Evolutionary conservation across 768 basidiomycete genomes (phyloP), one percentile per base, ranked within the genome.

Genomic region (Chalciporus sphaerocephalus): DNA sequence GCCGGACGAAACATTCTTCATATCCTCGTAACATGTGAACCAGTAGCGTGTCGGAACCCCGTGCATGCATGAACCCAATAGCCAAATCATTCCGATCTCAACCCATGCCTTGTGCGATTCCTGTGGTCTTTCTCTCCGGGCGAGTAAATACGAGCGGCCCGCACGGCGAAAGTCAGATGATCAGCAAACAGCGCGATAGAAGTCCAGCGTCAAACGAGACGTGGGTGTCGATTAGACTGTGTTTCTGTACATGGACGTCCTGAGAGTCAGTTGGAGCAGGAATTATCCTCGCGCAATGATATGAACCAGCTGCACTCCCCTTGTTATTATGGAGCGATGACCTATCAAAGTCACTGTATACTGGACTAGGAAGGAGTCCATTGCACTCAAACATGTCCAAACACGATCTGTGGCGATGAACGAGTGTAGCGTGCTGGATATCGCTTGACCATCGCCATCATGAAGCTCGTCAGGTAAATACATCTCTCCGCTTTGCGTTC

Each of bases 381-480:
- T n/a, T n/a, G n/a, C n/a, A n/a, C n/a, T n/a, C 44, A 60, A 62
- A 62, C 47, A 60, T 28, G 11, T 32, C 40, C 54, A 59, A 62
- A 60, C 13, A 57, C 20, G 38, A 45, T 54, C 40, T 39, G 49
- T 57, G 55, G 51, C 57, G 22, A 44, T 15, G 36, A 23, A 10
- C 24, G 41, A 33, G 23, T 20, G 33, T 42, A 38, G 37, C 32
- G 48, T 53, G 44, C 13, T 17, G 24, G 16, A 52, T 50, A 60
- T 62, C 59, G 33, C 44, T 61, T 42, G 55, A 59, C 54, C 40
- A 56, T 60, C 56, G 51, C 49, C 60, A 74, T 54, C 59, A 89
- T 88, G 87, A 88, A 90, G 82, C 84, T 90, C 69, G 85, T 90
- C 69, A 79, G 87, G 87, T 87, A 57, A 66, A 54, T 59, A 25